These are phyloP conservation scores for Ophiocordyceps unilateralis DNA, from an alignment of 2,329 filamentous ascomycete genomes.

Conservation along the genomic window DNA sequence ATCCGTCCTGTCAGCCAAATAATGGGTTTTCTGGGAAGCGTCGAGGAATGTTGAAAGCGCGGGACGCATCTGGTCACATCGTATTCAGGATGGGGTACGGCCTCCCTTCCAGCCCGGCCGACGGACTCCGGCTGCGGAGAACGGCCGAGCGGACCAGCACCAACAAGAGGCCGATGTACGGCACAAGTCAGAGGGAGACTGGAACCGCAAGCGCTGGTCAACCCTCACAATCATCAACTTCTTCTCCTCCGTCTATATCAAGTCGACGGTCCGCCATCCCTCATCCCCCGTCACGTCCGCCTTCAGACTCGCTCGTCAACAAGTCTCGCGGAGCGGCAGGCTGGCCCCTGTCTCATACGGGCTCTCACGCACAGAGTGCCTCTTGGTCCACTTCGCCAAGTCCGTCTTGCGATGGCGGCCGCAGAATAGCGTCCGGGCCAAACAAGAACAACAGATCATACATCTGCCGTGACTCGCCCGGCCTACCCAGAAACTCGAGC, in stretches of 20 bases:
- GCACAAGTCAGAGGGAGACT: background rate
- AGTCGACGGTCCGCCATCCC: conserved; percentile 9
- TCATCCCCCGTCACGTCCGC: conserved; percentile 7
- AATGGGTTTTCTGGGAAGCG: background rate
- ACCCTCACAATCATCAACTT: conserved; percentile 7
- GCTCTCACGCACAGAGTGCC: background rate
- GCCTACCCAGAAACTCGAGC: background rate
- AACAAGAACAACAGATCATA: background rate
- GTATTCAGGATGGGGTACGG: conserved; percentile 21
- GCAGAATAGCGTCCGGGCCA: background rate
- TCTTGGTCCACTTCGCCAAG: background rate
- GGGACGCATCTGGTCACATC: conserved; percentile 2
- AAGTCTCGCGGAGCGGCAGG: too few relatives aligned
- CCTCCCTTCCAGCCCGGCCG: conserved; percentile 21
- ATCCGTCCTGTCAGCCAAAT: background rate
- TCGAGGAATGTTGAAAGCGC: conserved; percentile 1
- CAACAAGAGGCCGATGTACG: background rate
- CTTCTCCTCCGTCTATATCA: conserved; percentile 8
- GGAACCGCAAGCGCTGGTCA: conserved; percentile 8
- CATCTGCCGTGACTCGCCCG: background rate
- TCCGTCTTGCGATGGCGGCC: background rate
- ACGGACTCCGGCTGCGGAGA: conserved; percentile 15
- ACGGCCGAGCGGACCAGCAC: conserved; percentile 9
- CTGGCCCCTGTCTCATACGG: background rate
- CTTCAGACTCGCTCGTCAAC: background rate